These are phyloP conservation scores for Salvia hispanica DNA, from an alignment of 257 asterid genomes.

Conservation along the genomic window DNA sequence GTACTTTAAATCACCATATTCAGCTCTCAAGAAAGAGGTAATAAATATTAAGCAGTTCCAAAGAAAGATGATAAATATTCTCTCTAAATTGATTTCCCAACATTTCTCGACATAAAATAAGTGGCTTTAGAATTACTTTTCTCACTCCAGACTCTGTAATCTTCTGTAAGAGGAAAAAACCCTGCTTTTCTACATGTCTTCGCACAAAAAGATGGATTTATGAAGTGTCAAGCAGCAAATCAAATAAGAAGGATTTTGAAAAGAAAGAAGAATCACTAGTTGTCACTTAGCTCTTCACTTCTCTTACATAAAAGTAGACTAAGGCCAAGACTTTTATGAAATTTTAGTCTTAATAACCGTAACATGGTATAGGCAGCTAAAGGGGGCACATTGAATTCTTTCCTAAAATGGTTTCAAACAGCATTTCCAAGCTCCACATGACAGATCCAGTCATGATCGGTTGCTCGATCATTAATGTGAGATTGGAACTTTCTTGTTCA, in stretches of 20 bases:
- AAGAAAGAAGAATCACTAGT: not conserved
- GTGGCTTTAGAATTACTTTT: not conserved
- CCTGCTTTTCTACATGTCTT: not conserved
- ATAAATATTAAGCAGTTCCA: not conserved
- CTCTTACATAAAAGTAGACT: not conserved
- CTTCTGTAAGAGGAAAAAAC: not conserved
- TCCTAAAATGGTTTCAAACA: not conserved
- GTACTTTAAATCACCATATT: not conserved
- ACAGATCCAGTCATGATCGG: not conserved
- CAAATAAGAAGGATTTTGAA: not conserved
- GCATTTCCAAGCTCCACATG: conserved; percentile 1
- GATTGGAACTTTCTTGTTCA: conserved; percentile 10
- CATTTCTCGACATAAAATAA: not conserved
- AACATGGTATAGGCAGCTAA: not conserved
- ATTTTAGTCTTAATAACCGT: not conserved
- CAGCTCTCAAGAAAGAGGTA: not conserved
- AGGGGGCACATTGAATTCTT: not conserved
- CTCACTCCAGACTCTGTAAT: not conserved
- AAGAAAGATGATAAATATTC: not conserved
- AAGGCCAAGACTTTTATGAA: not conserved
- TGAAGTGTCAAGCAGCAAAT: conserved; percentile 5
- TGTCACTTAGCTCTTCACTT: conserved; percentile 16
- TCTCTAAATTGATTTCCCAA: not conserved
- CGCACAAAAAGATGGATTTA: not conserved
- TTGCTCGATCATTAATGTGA: conserved; percentile 20